Evolutionary conservation across 805 yeast genomes (phyloP).

Genomic region (Barnettozyma botsteinii): DNA sequence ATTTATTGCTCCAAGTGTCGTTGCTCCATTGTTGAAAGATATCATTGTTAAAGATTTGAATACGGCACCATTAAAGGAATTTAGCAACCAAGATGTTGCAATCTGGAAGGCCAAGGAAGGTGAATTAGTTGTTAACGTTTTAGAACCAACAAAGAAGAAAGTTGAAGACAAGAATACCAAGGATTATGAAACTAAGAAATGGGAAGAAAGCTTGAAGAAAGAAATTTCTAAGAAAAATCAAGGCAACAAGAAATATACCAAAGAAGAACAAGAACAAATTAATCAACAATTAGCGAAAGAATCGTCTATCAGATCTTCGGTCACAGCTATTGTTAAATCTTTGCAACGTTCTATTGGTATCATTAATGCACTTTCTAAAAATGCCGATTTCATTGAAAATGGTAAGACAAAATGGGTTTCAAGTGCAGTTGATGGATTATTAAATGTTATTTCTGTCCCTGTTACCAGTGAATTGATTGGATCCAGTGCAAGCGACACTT

Average conservation of each 20-base stretch:
- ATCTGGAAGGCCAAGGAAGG: conserved; percentile 73
- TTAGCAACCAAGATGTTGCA: conserved; percentile 45
- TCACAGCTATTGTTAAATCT: conserved; percentile 33
- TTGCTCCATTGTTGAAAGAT: conserved; percentile 45
- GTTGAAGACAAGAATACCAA: conserved; percentile 65
- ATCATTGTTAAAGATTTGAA: conserved; percentile 39
- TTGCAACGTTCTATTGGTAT: conserved; percentile 48
- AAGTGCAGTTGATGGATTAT: conserved; percentile 45
- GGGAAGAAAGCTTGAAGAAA: conserved; percentile 83
- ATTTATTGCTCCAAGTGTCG: conserved; percentile 53
- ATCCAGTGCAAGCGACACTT: conserved; percentile 40
- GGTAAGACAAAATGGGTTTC: conserved; percentile 71
- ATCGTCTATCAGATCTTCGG: conserved; percentile 42
- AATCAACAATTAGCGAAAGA: conserved; percentile 63
- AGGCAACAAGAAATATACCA: conserved; percentile 52
- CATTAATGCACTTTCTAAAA: conserved; percentile 46
- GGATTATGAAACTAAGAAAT: conserved; percentile 78
- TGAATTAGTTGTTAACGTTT: conserved; percentile 58
- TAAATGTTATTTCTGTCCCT: conserved; percentile 38
- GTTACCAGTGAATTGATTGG: conserved; percentile 36
- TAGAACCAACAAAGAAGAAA: conserved; percentile 39
- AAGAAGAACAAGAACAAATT: conserved; percentile 66
- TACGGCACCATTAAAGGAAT: conserved; percentile 9
- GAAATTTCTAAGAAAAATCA: conserved; percentile 58
- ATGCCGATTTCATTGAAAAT: conserved; percentile 50